phyloP scores from a whole-genome alignment of 169 alveolate species.

The Sarcocystis neurona region DNA sequence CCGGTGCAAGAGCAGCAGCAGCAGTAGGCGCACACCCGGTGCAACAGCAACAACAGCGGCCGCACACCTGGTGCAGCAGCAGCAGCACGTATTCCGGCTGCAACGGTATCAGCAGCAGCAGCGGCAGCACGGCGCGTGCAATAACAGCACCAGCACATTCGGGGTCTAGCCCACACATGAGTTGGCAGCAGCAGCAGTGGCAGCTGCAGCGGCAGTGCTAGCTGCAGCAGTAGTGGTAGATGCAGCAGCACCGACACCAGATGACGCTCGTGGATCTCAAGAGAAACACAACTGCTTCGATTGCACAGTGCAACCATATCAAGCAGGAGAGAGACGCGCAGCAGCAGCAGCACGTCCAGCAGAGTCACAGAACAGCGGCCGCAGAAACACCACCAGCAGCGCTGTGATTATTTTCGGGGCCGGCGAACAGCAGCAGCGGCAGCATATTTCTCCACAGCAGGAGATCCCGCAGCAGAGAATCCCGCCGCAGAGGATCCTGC shows the following conservation, averaged over 20 bases:
- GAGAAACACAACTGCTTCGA: background rate
- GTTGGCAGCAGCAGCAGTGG: background rate
- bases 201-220: background rate
- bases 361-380: background rate
- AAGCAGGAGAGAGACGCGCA: background rate
- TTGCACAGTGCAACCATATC: background rate
- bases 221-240: background rate
- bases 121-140: no score
- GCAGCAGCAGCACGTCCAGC: background rate
- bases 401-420: no score
- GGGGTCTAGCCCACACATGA: no score
- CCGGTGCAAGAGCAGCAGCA: conserved; percentile 26
- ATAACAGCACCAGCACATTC: no score
- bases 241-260: background rate
- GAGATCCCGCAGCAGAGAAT: background rate
- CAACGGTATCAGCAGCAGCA: no score
- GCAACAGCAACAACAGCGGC: background rate
- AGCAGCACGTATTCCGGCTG: no score
- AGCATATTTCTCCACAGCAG: background rate
- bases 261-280: background rate
- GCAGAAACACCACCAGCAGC: background rate
- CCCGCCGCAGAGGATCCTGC: conserved; percentile 5
- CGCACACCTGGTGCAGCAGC: conserved; percentile 46
- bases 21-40: background rate
- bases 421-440: conserved; percentile 7